Conservation (phyloP, 345 rosid genomes). For the Salix arbutifolia region DNA sequence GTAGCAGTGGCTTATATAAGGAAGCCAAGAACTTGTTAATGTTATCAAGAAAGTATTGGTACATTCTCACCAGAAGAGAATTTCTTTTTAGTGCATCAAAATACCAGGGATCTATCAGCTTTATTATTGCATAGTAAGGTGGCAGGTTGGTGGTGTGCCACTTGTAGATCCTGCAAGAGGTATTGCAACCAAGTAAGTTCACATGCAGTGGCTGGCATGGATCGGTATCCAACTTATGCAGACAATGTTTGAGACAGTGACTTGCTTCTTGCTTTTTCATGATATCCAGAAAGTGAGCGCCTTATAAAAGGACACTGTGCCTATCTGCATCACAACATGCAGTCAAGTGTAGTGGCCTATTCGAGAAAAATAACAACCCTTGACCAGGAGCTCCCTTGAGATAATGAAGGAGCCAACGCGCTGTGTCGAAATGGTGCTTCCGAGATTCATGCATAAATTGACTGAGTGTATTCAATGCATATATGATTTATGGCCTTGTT, state of each 20-base stretch:
- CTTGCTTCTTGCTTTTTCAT: neutral
- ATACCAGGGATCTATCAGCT: no score
- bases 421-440: neutral
- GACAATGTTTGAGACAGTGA: neutral
- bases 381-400: neutral
- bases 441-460: neutral
- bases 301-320: neutral
- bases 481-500: neutral
- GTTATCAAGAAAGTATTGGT: no score
- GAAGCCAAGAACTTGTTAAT: no score
- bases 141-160: neutral
- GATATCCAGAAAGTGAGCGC: neutral
- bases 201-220: neutral
- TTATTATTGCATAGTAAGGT: neutral
- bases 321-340: neutral
- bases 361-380: neutral
- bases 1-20: no score
- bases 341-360: neutral
- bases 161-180: neutral
- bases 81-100: no score
- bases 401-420: no score
- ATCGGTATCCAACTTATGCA: neutral
- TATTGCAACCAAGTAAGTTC: neutral
- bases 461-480: neutral
- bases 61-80: no score